Conservation (phyloP, 75 land plant genomes). For the Adiantum capillusveneris region DNA sequence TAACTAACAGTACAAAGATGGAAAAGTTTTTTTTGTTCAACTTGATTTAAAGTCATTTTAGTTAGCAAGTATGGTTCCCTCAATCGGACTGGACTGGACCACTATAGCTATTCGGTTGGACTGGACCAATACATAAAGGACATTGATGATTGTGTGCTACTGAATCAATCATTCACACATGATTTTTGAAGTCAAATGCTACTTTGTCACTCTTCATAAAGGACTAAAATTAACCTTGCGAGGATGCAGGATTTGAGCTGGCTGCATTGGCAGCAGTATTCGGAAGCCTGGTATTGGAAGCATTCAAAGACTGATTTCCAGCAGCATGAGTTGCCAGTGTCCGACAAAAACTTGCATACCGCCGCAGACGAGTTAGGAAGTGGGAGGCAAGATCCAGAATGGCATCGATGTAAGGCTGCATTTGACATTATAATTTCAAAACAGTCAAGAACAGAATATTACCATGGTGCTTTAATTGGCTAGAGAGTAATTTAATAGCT, state of each 20-base stretch:
- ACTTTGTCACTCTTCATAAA: too few species aligned
- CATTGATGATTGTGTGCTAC: too few species aligned
- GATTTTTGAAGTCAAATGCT: too few species aligned
- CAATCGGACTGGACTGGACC: too few species aligned
- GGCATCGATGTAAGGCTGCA: constrained; percentile 95
- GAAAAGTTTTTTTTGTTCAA: too few species aligned
- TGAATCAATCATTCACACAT: too few species aligned
- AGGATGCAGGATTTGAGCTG: constrained; percentile 48
- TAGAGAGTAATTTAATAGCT: background rate
- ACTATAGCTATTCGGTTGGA: too few species aligned
- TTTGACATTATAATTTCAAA: too few species aligned
- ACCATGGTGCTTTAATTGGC: background rate
- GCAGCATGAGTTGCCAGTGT: constrained; percentile 95
- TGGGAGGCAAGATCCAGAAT: constrained; percentile 96
- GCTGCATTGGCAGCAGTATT: constrained; percentile 56
- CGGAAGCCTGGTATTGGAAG: constrained; percentile 46
- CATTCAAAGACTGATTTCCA: constrained; percentile 33
- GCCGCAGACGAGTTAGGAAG: constrained; percentile 88
- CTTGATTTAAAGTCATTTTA: too few species aligned
- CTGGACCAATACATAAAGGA: too few species aligned
- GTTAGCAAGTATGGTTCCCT: too few species aligned
- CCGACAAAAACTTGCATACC: constrained; percentile 99
- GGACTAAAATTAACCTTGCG: constrained; percentile 59
- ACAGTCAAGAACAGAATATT: background rate
- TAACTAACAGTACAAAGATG: too few species aligned